Evolutionary conservation across 768 basidiomycete genomes (phyloP), one percentile per base, ranked within the genome.

Genomic region (Termitomyces sp.): DNA sequence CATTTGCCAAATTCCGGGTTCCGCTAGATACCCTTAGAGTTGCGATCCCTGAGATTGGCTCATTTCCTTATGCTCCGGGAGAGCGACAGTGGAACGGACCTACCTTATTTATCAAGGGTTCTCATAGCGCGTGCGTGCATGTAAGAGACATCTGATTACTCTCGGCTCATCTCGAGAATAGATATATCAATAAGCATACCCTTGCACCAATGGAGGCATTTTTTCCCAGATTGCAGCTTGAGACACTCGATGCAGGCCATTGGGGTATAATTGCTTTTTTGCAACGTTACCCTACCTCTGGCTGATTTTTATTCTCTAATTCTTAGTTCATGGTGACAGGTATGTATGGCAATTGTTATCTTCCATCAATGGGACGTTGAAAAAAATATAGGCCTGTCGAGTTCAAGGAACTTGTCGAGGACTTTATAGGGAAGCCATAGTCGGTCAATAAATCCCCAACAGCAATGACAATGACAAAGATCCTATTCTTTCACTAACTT

Each of bases 131-230:
- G 80, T 89, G 44, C 42, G 80, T 74, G 1, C 30, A 51, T 51
- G 3, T 5, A 34, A 34, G 27, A 34, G 16, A 9, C 23, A 3
- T 32, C 37, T 32, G 21, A 30, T 27, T 3, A 51, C 9, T 25
- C 53, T 19, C 44, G 28, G 8, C 34, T 14, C 39, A 52, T 16
- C 32, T 3, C 43, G n/a, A 19, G 19, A 25, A 28, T 17, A 86
- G 87, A 56, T 91, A 86, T 67, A 83, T 94, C 66, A 94, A 91
- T 61, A 70, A 74, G n/a, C 74, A 81, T 51, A 91, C 89, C 63
- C 71, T 85, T 9, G 80, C 82, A 0, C 59, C 79, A 5, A 79
- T 84, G 42, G 66, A 82, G 60, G 66, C 74, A 32, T 90, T 89
- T 67, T 95, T 94, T 72, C 91, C 92, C 0, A 73, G 76, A 39